Evolutionary conservation across 2,329 filamentous ascomycete genomes (phyloP).

Genomic region (Aspergillus fijiensis): DNA sequence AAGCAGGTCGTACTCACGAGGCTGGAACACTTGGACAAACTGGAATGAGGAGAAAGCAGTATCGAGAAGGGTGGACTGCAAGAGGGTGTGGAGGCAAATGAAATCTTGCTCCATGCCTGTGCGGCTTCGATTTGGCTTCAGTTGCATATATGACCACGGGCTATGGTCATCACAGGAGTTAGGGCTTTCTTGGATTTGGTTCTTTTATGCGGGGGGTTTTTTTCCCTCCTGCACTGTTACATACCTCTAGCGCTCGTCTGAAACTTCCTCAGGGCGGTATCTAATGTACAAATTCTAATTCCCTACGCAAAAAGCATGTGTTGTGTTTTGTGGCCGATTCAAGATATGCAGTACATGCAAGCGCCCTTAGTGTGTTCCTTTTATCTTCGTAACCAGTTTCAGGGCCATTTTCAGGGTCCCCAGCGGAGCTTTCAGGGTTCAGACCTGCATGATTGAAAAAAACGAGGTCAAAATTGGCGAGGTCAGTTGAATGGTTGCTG

Average conservation of each 20-base stretch:
- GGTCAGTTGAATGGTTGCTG: constrained; percentile 3
- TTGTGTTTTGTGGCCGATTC: neutral
- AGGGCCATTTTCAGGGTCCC: neutral
- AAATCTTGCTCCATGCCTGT: neutral
- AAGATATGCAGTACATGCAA: neutral
- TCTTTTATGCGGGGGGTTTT: constrained; percentile 1
- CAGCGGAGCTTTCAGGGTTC: constrained; percentile 1
- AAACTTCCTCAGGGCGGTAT: neutral
- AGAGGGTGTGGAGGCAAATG: neutral
- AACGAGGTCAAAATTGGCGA: neutral
- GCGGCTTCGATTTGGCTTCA: neutral
- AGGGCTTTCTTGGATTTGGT: constrained; percentile 13
- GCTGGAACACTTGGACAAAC: constrained; percentile 91
- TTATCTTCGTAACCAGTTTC: neutral
- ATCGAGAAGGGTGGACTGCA: neutral
- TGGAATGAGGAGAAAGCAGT: constrained; percentile 63
- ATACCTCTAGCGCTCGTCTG: constrained; percentile 1
- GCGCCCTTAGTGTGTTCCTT: neutral
- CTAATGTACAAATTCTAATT: constrained; percentile 8
- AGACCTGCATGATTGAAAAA: neutral
- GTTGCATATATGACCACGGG: constrained; percentile 22
- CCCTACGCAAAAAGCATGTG: neutral
- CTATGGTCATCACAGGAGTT: constrained; percentile 24
- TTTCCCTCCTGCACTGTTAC: constrained; percentile 4
- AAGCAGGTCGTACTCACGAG: constrained; percentile 96